Evolutionary conservation across 768 basidiomycete species (phyloP).

Genomic region (Lyophyllum shimeji): DNA sequence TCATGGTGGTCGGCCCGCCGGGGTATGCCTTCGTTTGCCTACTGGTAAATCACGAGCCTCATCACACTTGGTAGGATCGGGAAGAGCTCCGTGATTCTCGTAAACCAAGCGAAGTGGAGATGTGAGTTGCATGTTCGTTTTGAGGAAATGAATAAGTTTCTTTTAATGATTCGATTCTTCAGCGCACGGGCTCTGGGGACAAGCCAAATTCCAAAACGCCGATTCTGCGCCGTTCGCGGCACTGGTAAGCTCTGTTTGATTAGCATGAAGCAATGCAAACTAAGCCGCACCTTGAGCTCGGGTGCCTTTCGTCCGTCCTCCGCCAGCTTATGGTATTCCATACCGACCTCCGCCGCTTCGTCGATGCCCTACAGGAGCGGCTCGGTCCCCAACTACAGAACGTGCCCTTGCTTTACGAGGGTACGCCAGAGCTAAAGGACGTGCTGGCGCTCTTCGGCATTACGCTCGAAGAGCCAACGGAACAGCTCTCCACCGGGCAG

Average conservation of each 20-base stretch:
- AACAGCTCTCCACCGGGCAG: slow-evolving; percentile 56
- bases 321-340: slow-evolving; percentile 75
- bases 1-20: slow-evolving; percentile 63
- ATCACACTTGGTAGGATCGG: slow-evolving; percentile 44
- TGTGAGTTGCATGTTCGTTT: slow-evolving; percentile 31
- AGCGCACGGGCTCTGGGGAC: slow-evolving; percentile 76
- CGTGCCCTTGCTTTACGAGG: slow-evolving; percentile 68
- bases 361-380: slow-evolving; percentile 53
- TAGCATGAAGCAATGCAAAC: not conserved
- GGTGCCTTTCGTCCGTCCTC: slow-evolving; percentile 68
- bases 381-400: slow-evolving; percentile 73
- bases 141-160: not conserved
- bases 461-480: slow-evolving; percentile 47
- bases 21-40: slow-evolving; percentile 36
- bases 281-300: slow-evolving; percentile 31
- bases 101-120: slow-evolving; percentile 73
- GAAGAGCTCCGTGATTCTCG: slow-evolving; percentile 72
- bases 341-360: slow-evolving; percentile 68
- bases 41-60: not conserved
- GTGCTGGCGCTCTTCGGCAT: slow-evolving; percentile 58
- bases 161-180: not conserved
- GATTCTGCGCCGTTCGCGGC: slow-evolving; percentile 72
- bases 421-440: slow-evolving; percentile 67
- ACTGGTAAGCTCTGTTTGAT: slow-evolving; percentile 24
- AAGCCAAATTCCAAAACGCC: slow-evolving; percentile 67